Evolutionary conservation across 2,329 filamentous ascomycete species (phyloP).

Genomic region (Huntiella decipiens): DNA sequence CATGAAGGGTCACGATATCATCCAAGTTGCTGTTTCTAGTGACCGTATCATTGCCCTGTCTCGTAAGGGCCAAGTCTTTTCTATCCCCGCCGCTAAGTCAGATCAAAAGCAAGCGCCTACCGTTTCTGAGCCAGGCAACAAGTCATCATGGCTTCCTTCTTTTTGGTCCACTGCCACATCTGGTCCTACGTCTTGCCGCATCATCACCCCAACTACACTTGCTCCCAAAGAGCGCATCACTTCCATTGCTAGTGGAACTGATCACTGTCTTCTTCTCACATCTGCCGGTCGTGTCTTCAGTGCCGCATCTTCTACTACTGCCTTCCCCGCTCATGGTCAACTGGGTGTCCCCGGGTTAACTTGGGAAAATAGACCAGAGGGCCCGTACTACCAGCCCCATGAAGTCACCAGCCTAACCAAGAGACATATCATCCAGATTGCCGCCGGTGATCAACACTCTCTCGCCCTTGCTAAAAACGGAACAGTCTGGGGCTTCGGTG

Average conservation of each 20-base stretch:
- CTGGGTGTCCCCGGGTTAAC: slow-evolving; percentile 68
- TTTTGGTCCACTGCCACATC: slow-evolving; percentile 37
- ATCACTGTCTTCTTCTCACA: slow-evolving; percentile 75
- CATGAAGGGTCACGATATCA: slow-evolving; percentile 61
- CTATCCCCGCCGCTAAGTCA: slow-evolving; percentile 53
- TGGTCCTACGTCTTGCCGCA: slow-evolving; percentile 46
- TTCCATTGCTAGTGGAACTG: slow-evolving; percentile 57
- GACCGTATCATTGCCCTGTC: slow-evolving; percentile 71
- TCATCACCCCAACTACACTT: slow-evolving; percentile 45
- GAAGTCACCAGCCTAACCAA: slow-evolving; percentile 55
- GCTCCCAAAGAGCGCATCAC: slow-evolving; percentile 53
- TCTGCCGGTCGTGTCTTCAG: slow-evolving; percentile 74
- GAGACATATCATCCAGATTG: slow-evolving; percentile 54
- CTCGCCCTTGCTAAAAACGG: slow-evolving; percentile 58
- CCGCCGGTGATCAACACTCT: slow-evolving; percentile 74
- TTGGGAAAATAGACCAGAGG: slow-evolving; percentile 58
- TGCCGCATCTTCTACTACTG: slow-evolving; percentile 58
- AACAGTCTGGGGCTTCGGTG: slow-evolving; percentile 69
- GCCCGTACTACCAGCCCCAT: slow-evolving; percentile 64
- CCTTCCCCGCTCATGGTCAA: slow-evolving; percentile 69
- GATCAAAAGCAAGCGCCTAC: slow-evolving; percentile 39
- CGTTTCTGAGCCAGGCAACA: slow-evolving; percentile 20
- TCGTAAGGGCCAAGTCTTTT: slow-evolving; percentile 61
- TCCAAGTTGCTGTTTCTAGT: slow-evolving; percentile 55
- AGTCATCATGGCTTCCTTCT: slow-evolving; percentile 43